A percentile compares a stretch with the other conserved stretches of the same genome.
phyloP scores from a whole-genome alignment of 164 flowering plant genomes.

The Platanus orientalis region DNA sequence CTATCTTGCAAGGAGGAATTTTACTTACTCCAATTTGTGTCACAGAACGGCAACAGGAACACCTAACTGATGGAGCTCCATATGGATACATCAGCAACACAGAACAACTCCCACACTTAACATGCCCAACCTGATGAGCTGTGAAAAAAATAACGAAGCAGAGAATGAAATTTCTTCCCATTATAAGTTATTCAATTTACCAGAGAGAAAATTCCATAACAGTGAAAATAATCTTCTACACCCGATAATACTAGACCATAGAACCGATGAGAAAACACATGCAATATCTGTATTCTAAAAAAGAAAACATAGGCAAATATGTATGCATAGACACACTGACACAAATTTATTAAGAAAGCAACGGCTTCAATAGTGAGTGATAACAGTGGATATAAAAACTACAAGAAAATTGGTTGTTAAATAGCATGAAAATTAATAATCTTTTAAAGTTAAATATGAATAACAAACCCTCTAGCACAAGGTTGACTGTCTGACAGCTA shows the following conservation, averaged over 20 bases:
- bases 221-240: neutral
- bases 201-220: neutral
- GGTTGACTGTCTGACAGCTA: constrained; percentile 59
- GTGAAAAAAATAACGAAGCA: constrained; percentile 18
- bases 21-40: constrained; percentile 72
- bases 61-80: constrained; percentile 73
- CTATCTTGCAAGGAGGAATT: neutral
- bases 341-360: no score
- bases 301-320: neutral
- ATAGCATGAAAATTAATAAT: neutral
- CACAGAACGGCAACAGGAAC: constrained; percentile 59
- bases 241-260: neutral
- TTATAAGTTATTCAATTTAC: neutral
- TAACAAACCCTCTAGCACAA: constrained; percentile 64
- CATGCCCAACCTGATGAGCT: constrained; percentile 83
- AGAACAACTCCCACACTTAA: constrained; percentile 69
- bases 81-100: constrained; percentile 78
- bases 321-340: no score
- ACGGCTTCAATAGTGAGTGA: no score
- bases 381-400: neutral
- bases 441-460: neutral
- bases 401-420: neutral
- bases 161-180: no score
- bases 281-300: neutral
- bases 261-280: neutral